phyloP scores from a whole-genome alignment of 768 basidiomycete genomes.

The Phanerochaete carnosa region DNA sequence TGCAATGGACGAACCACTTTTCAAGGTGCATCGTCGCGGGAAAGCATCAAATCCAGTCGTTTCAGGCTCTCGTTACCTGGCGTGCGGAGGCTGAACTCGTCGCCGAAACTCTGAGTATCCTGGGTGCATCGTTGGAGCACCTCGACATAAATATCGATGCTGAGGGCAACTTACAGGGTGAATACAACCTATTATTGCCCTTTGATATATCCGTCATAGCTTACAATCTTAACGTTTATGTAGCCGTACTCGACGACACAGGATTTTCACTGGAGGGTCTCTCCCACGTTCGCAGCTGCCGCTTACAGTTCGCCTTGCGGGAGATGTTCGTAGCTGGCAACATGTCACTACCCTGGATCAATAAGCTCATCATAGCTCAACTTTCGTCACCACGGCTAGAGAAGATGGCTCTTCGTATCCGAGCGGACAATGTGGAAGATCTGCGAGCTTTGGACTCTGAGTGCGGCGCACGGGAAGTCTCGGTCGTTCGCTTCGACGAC shows the following conservation, averaged over 20 bases:
- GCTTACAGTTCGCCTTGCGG: conserved; percentile 15
- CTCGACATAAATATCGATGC: conserved; percentile 10
- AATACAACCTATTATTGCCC: neutral
- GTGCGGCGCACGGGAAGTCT: conserved; percentile 18
- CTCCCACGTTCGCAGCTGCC: conserved; percentile 15
- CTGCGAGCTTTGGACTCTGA: conserved; percentile 22
- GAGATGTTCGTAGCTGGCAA: conserved; percentile 25
- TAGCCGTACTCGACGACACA: conserved; percentile 8
- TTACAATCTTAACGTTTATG: neutral
- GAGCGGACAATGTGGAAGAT: conserved; percentile 21
- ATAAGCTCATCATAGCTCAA: conserved; percentile 14
- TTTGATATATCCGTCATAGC: neutral
- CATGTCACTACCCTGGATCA: conserved; percentile 19
- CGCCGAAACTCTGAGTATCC: neutral
- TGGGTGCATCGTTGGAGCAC: conserved; percentile 1
- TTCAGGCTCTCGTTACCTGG: neutral
- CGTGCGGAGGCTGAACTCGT: neutral
- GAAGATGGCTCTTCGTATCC: conserved; percentile 15
- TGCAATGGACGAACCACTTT: neutral
- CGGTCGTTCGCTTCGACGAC: conserved; percentile 17
- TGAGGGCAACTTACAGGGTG: conserved; percentile 9
- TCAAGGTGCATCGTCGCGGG: neutral
- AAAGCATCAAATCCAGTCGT: neutral
- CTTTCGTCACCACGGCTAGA: conserved; percentile 15
- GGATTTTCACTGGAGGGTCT: conserved; percentile 13